Conservation (phyloP, 208 protist species). For the Leishmania major region DNA sequence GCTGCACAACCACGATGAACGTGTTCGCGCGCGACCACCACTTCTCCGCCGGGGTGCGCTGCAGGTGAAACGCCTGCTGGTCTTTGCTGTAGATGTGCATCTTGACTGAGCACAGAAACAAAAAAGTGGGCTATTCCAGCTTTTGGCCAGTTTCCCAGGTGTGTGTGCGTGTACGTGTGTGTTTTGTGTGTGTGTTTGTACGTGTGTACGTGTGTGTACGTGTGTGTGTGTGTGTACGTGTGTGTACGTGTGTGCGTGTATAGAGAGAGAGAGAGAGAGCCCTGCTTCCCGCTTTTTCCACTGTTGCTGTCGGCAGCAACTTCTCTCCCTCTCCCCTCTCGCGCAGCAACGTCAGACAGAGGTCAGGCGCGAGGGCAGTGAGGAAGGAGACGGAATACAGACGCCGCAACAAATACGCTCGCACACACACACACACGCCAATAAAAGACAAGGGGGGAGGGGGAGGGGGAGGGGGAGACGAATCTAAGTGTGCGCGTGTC, state of each 20-base stretch:
- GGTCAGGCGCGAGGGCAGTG: too few relatives aligned
- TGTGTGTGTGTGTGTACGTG: too few relatives aligned
- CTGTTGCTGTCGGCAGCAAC: too few relatives aligned
- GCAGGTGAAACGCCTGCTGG: conserved; percentile 76
- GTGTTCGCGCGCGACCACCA: conserved; percentile 72
- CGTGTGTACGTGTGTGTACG: background rate
- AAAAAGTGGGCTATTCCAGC: too few relatives aligned
- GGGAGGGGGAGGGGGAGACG: background rate
- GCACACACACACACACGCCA: background rate
- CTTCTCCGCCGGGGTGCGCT: conserved; percentile 62
- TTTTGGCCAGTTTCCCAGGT: background rate
- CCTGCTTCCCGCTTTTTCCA: too few relatives aligned
- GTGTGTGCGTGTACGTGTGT: background rate
- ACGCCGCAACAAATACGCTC: background rate
- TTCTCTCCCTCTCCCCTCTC: too few relatives aligned
- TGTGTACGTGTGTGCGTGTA: too few relatives aligned
- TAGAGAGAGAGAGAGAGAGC: too few relatives aligned
- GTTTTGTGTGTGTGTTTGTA: too few relatives aligned
- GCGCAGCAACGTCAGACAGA: too few relatives aligned
- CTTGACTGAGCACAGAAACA: too few relatives aligned
- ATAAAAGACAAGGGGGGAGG: background rate
- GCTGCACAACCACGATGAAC: conserved; percentile 56
- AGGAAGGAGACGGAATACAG: too few relatives aligned
- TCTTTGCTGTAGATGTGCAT: conserved; percentile 90
- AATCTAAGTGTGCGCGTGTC: background rate